A percentile compares a stretch with the other conserved stretches of the same genome.
These are phyloP conservation scores for Micractinium conductrix DNA, from an alignment of 139 green algal species.

Conservation along the genomic window DNA sequence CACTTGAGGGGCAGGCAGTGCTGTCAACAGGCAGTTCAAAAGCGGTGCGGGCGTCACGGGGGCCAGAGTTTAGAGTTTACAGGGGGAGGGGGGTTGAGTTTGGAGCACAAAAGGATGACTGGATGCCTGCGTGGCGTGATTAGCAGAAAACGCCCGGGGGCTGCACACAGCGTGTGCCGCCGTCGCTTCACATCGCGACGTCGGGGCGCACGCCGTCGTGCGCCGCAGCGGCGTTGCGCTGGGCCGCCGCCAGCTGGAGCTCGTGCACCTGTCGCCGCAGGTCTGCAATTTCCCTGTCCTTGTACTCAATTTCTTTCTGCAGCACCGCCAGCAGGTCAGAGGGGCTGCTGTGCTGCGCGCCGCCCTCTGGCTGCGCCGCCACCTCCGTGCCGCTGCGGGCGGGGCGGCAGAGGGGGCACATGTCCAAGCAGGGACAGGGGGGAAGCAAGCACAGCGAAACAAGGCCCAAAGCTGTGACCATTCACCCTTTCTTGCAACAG, in stretches of 20 bases:
- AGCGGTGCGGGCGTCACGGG: no score
- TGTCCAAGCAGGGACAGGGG: neutral
- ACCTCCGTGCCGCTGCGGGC: neutral
- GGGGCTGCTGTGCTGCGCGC: neutral
- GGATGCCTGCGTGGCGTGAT: no score
- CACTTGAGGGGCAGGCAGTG: no score
- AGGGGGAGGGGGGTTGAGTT: no score
- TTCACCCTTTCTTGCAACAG: no score
- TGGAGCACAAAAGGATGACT: no score
- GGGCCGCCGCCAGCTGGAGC: conserved; percentile 18
- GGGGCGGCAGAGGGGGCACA: neutral
- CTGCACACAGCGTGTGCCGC: conserved; percentile 1
- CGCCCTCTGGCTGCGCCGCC: neutral
- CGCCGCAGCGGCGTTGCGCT: neutral
- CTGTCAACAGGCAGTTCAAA: no score
- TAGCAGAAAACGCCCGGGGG: no score
- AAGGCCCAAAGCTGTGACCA: no score
- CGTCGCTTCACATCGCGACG: no score
- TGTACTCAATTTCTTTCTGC: conserved; percentile 33
- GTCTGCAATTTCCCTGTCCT: conserved; percentile 33
- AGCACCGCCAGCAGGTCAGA: conserved; percentile 9
- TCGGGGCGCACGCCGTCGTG: neutral
- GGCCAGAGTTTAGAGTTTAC: no score
- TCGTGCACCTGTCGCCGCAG: conserved; percentile 24
- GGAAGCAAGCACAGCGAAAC: neutral